Conservation (phyloP, 352 stramenopile genomes). For the Plasmopara muralis region DNA sequence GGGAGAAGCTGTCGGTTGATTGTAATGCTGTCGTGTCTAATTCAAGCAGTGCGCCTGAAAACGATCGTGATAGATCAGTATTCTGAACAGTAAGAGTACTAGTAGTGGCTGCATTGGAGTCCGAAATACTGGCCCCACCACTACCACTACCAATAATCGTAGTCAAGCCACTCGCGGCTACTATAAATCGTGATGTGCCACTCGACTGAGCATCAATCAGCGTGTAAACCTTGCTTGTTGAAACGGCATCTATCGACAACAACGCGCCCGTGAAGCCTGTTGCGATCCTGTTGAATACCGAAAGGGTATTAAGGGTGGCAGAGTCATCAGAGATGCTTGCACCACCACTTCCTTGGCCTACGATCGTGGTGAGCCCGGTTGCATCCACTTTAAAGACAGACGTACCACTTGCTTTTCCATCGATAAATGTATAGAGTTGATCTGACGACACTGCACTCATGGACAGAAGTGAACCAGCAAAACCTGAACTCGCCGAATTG, state of each 20-base stretch:
- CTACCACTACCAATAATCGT: constrained; percentile 2
- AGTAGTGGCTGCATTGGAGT: too few species aligned
- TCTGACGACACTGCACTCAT: neutral
- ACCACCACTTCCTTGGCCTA: constrained; percentile 6
- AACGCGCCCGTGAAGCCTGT: constrained; percentile 5
- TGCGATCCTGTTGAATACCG: neutral
- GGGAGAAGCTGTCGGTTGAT: too few species aligned
- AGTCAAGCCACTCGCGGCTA: constrained; percentile 2
- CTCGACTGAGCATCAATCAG: constrained; percentile 1
- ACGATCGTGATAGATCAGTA: too few species aligned
- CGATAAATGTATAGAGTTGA: constrained; percentile 14
- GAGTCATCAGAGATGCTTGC: constrained; percentile 1
- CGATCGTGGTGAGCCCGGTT: constrained; percentile 9
- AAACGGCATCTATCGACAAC: neutral
- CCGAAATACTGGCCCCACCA: too few species aligned
- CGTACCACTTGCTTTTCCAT: constrained; percentile 8
- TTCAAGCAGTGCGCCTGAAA: too few species aligned
- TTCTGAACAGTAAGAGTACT: too few species aligned
- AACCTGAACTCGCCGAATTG: constrained; percentile 1
- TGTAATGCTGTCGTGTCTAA: too few species aligned
- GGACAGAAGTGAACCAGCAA: neutral
- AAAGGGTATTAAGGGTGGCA: constrained; percentile 2
- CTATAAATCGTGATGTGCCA: constrained; percentile 1
- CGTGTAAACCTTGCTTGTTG: neutral
- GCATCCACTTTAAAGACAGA: constrained; percentile 10